Percentiles rank a stretch among this genome's conserved stretches.
These are phyloP conservation scores for Globisporangium lucens DNA, from an alignment of 352 stramenopile genomes.

Conservation along the genomic window DNA sequence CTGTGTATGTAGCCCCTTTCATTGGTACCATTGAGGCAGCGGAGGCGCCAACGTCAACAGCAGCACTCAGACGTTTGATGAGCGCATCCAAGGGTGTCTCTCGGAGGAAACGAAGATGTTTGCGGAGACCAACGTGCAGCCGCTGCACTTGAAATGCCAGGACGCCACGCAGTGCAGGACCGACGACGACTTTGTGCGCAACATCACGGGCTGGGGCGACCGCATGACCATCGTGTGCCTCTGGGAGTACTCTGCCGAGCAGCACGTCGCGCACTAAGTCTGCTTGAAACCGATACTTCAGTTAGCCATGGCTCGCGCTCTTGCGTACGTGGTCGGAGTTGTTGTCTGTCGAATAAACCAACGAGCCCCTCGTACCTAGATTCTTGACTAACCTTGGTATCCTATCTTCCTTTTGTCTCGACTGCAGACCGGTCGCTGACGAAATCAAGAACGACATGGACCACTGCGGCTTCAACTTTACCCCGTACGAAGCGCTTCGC, in stretches of 20 bases:
- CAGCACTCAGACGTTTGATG: slow-evolving; percentile 38
- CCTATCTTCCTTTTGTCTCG: too few species aligned
- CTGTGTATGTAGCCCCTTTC: slow-evolving; percentile 47
- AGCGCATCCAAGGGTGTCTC: slow-evolving; percentile 52
- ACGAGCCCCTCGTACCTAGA: too few species aligned
- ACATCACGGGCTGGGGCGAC: slow-evolving; percentile 80
- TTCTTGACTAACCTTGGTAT: too few species aligned
- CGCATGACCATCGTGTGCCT: slow-evolving; percentile 83
- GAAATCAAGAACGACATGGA: slow-evolving; percentile 76
- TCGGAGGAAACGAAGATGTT: slow-evolving; percentile 65
- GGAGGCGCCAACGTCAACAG: slow-evolving; percentile 29
- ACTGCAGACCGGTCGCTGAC: slow-evolving; percentile 33
- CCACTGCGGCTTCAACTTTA: slow-evolving; percentile 82
- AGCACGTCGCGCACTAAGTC: slow-evolving; percentile 46
- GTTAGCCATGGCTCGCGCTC: slow-evolving; percentile 40
- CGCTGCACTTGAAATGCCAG: slow-evolving; percentile 63
- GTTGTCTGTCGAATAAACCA: neutral
- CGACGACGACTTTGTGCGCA: slow-evolving; percentile 60
- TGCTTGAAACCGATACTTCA: slow-evolving; percentile 70
- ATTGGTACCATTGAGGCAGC: slow-evolving; percentile 81
- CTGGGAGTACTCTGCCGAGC: slow-evolving; percentile 63
- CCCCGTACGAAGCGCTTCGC: slow-evolving; percentile 72
- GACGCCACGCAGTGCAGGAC: slow-evolving; percentile 50
- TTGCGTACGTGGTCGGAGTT: slow-evolving; percentile 26
- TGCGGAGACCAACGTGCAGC: slow-evolving; percentile 68